Base-by-base conservation (phyloP, 2,329 filamentous ascomycete genomes). In the Paecilomyces niveus region DNA sequence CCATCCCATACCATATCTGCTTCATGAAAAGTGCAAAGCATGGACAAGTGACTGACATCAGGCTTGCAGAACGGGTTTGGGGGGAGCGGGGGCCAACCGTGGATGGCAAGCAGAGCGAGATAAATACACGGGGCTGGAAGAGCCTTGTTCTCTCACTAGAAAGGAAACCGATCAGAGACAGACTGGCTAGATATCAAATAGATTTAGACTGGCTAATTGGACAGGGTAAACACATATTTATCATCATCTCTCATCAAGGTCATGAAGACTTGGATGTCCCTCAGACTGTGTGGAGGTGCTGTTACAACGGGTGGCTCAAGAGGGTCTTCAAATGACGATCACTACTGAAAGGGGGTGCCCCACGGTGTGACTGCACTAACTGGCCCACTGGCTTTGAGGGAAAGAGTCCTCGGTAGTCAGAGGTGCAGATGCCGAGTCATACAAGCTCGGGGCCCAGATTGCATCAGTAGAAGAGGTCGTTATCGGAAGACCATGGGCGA, bases 171-270 rank as follows among this genome's bases (percentile, higher is more conserved):
- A 45, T 18, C 15, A 8, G 35, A 7, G 35, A 45, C 39, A 9
- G 39, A 45, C 39, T 21, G 35, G 39, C 39, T 45, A 45, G 39
- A 45, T 45, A 45, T 65, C 65, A 62, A 62, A 63, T 61, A 63
- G 65, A 56, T 68, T 68, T 69, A 67, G 21, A 68, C 63, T 70
- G 66, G 70, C 69, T 72, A 72, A 72, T 70, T 56, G 61, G 69
- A 69, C 63, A 68, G 59, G 54, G 61, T 69, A 66, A 68, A 63
- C 63, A 71, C 66, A 70, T 68, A 72, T 72, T 71, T 71, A 72
- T 74, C 72, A 74, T 75, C 72, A 75, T 75, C 73, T 73, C 72
- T 75, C 73, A 74, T 75, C 72, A 75, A 66, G 69, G 72, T 74
- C 72, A 66, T 75, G 61, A 74, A 73, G 71, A 73, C 72, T 52